Percentiles rank a stretch among this genome's conserved stretches.
phyloP scores from a whole-genome alignment of 75 land plant genomes.

The Gnetum montanum region DNA sequence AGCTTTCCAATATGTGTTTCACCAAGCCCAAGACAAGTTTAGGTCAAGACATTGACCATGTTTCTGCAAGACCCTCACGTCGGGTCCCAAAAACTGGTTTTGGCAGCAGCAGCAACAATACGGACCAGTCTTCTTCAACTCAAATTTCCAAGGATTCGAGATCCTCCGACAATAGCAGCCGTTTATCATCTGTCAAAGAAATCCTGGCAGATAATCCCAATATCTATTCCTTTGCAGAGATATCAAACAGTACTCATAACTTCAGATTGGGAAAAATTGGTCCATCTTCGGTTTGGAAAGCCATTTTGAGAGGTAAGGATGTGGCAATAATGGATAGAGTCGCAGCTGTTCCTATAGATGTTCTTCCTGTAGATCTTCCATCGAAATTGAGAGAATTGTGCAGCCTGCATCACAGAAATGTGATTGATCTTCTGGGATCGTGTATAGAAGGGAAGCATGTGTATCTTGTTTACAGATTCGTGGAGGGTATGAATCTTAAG shows the following conservation, averaged over 20 bases:
- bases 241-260: background rate
- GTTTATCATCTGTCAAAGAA: background rate
- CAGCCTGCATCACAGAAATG: slow-evolving; percentile 9
- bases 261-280: slow-evolving; percentile 1
- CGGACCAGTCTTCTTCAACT: background rate
- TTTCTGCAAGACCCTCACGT: too few relatives aligned
- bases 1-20: too few relatives aligned
- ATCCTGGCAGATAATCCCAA: slow-evolving; percentile 1
- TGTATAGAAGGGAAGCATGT: slow-evolving; percentile 9
- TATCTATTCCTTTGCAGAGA: slow-evolving; percentile 1
- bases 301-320: slow-evolving; percentile 1
- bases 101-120: too few relatives aligned
- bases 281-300: slow-evolving; percentile 1
- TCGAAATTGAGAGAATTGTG: slow-evolving; percentile 3
- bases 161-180: background rate
- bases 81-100: too few relatives aligned
- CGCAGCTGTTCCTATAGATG: background rate
- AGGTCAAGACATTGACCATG: too few relatives aligned
- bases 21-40: too few relatives aligned
- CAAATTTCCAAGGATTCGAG: background rate
- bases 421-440: slow-evolving; percentile 12
- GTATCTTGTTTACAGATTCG: slow-evolving; percentile 17
- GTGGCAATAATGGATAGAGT: background rate
- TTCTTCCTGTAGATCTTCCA: background rate
- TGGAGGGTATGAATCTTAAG: slow-evolving; percentile 7